Evolutionary conservation across 148 eudicot species (phyloP), one percentile per base, ranked within the genome.

Genomic region (Rhododendron kiyosumense): DNA sequence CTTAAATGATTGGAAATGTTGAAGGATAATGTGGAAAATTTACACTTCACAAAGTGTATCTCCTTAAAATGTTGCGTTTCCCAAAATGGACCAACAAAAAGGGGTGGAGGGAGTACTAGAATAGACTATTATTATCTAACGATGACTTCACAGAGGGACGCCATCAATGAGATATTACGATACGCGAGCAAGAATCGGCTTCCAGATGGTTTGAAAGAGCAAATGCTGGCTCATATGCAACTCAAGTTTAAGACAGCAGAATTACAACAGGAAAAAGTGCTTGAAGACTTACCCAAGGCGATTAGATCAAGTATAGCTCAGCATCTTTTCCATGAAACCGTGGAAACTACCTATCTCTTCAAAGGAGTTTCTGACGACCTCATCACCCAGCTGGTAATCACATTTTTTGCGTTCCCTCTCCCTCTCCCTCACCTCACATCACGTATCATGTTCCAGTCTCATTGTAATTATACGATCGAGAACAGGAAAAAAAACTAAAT

Each of bases 171-270:
- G 83, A 86, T 91, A 32, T 79, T 91, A 78, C 77, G 86, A 46
- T 92, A 89, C 28, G 91, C 91, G n/a, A 91, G 91, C 89, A 89
- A 91, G 89, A 92, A 91, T 73, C 75, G 88, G 76, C 88, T 92
- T 59, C 94, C 94, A 32, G 93, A 91, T 75, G 85, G 90, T 43
- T 77, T 92, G 79, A 91, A 88, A 83, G 92, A 89, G 87, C 94
- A 92, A 87, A 90, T 92, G 92, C 88, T 92, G 80, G 91, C 94
- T 88, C 91, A 92, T 75, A 83, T 88, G 87, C 90, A 90, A 77
- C 92, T 92, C 41, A 92, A 89, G 79, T 92, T 91, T 88, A 92
- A 83, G 86, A 92, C 94, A 54, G 92, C 91, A 48, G 94, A 89
- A 85, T 85, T 92, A 69, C 91, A 92, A 84, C 94, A 92, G 86